Base-by-base conservation (phyloP, 2,329 filamentous ascomycete genomes). In the Aspergillus thermomutatus region DNA sequence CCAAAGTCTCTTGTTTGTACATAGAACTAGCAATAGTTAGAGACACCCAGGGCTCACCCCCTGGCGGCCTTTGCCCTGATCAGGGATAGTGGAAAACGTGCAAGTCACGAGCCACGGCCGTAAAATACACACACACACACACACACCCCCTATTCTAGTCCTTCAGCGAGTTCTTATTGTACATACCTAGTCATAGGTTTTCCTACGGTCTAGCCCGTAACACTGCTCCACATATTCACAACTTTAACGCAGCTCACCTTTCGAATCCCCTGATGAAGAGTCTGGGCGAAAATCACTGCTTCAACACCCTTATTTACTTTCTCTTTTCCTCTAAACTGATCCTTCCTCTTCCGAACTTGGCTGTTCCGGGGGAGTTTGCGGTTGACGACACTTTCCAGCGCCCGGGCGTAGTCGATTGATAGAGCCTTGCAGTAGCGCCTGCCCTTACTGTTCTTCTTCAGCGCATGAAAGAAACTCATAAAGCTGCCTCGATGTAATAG, bases 391-490 rank as follows among this genome's bases (percentile, higher is more conserved):
- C 49, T 56, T 56, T 56, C 34, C 25, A 51, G 26, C 41, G 17
- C 54, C 54, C 37, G 48, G 49, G 23, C 41, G 54, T 27, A 55
- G 10, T 37, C 10, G 53, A 50, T 55, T 51, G 40, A 47, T 46
- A 17, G 48, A 50, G 34, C 53, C 53, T 26, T 50, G 21, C 11
- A 25, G 31, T 41, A 47, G 48, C 31, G 41, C 37, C 9, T 51
- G 48, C 25, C n/a, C 40, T 46, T 26, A 37, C 26, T 55, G 40
- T 45, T 49, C 37, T 51, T 23, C 48, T 46, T 55, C 53, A 48
- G 53, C 53, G 40, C 40, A 10, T 28, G 47, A 53, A 53, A 56
- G 53, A 58, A 55, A 58, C n/a, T 55, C 45, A 55, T 26, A 58
- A 50, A 58, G 52, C 49, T 58, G 43, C 19, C 34, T 49, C 46